Evolutionary conservation across 2,329 filamentous ascomycete species (phyloP).

Genomic region (Trichoderma cornu-damae): DNA sequence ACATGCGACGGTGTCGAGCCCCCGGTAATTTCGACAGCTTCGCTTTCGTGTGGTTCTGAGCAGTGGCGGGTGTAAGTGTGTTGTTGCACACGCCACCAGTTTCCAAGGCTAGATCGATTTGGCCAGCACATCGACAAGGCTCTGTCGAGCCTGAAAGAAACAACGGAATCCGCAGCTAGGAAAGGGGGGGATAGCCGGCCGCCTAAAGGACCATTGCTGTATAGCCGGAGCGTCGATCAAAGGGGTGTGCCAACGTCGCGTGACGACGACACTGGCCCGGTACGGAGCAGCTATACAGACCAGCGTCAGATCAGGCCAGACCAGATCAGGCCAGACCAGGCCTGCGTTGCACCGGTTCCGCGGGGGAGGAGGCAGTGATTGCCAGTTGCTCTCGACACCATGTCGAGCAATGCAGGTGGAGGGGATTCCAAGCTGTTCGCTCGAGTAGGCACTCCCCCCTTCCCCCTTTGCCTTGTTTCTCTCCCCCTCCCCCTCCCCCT

Average conservation of each 20-base stretch:
- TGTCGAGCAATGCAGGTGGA: constrained; percentile 57
- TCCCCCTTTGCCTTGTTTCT: constrained; percentile 18
- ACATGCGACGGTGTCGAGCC: neutral
- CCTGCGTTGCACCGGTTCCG: constrained; percentile 3
- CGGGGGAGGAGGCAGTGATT: constrained; percentile 14
- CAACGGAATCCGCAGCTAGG: neutral
- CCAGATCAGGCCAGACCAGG: neutral
- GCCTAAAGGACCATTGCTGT: neutral
- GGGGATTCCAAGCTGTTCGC: constrained; percentile 99
- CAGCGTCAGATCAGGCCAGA: neutral
- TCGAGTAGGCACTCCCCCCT: constrained; percentile 58
- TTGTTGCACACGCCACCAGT: neutral
- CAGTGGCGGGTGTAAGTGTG: constrained; percentile 3
- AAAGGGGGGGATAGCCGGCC: neutral
- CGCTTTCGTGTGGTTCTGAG: neutral
- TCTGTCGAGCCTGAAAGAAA: neutral
- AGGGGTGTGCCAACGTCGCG: constrained; percentile 4
- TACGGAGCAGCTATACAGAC: neutral
- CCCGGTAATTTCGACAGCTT: neutral
- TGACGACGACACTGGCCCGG: neutral
- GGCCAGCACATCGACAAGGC: constrained; percentile 10
- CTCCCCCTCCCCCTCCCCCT: neutral
- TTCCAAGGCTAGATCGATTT: constrained; percentile 2
- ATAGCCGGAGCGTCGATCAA: neutral
- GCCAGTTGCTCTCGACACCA: constrained; percentile 26